These are phyloP conservation scores for Hanseniaspora sp. DNA, from an alignment of 1,139 yeast genomes.

Conservation along the genomic window DNA sequence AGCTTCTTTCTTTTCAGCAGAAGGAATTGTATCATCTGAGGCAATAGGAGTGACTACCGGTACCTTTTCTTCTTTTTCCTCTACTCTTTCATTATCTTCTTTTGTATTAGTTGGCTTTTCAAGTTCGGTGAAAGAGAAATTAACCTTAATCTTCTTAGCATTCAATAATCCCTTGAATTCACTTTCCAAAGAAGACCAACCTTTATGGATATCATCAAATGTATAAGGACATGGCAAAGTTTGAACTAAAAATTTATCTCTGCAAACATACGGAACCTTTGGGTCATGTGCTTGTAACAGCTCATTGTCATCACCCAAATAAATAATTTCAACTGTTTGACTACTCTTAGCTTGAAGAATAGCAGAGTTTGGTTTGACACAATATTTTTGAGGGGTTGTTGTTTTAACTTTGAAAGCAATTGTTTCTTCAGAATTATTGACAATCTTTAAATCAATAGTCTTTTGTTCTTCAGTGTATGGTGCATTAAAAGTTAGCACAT, in stretches of 20 bases:
- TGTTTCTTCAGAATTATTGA: conserved; percentile 48
- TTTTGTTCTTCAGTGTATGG: conserved; percentile 59
- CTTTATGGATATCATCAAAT: conserved; percentile 51
- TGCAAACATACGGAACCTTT: conserved; percentile 36
- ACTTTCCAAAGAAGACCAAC: conserved; percentile 63
- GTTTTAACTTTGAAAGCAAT: conserved; percentile 94
- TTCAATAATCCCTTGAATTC: conserved; percentile 48
- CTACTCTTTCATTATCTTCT: conserved; percentile 4
- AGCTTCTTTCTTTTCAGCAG: conserved; percentile 19
- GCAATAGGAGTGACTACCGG: conserved; percentile 18
- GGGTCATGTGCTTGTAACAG: conserved; percentile 40
- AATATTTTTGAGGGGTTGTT: conserved; percentile 91
- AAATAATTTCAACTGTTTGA: conserved; percentile 65
- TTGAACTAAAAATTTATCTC: conserved; percentile 85
- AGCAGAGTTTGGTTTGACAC: conserved; percentile 93
- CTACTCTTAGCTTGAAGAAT: conserved; percentile 63
- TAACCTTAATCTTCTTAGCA: conserved; percentile 71
- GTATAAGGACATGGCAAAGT: conserved; percentile 62
- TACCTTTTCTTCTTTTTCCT: conserved; percentile 1
- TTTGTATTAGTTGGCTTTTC: conserved; percentile 9
- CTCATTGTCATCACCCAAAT: conserved; percentile 73
- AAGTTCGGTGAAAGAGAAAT: conserved; percentile 33
- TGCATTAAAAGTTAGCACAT: conserved; percentile 46
- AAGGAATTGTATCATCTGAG: conserved; percentile 6
- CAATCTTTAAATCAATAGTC: conserved; percentile 56